Percentiles rank a stretch among this genome's conserved stretches.
Conservation (phyloP, 306 rosid genomes). For the Cyamopsis tetragonoloba region DNA sequence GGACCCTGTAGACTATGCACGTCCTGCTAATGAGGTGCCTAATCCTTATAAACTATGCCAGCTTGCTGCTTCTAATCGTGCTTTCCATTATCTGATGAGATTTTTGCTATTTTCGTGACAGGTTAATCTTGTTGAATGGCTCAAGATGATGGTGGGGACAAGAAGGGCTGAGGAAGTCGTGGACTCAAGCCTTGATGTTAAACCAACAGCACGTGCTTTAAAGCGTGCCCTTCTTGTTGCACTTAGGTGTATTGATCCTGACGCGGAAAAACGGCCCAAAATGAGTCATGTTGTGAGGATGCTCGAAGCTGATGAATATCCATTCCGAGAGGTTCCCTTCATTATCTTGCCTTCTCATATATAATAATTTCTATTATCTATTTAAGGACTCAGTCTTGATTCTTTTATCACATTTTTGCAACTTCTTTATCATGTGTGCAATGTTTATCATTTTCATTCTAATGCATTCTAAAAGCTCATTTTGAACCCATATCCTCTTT, state of each 20-base stretch:
- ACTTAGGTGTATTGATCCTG: slow-evolving; percentile 89
- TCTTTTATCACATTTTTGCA: not conserved
- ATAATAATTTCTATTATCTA: not conserved
- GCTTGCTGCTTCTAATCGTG: slow-evolving; percentile 3
- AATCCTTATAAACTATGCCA: slow-evolving; percentile 7
- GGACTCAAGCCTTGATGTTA: slow-evolving; percentile 68
- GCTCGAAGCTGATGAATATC: slow-evolving; percentile 92
- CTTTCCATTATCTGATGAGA: not conserved
- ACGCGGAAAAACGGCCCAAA: slow-evolving; percentile 81
- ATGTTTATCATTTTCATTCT: not conserved
- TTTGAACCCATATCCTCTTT: not conserved
- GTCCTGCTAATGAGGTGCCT: slow-evolving; percentile 83
- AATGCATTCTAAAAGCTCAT: not conserved
- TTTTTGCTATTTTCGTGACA: slow-evolving; percentile 32
- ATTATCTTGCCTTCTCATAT: not conserved
- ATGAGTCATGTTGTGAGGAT: slow-evolving; percentile 92
- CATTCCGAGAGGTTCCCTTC: slow-evolving; percentile 70
- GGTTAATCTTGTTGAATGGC: slow-evolving; percentile 99
- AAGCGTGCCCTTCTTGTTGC: slow-evolving; percentile 84
- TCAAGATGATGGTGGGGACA: slow-evolving; percentile 92
- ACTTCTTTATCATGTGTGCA: not conserved
- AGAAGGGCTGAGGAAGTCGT: slow-evolving; percentile 89
- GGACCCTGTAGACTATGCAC: slow-evolving; percentile 90
- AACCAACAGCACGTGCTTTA: slow-evolving; percentile 72
- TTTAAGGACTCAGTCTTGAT: not conserved